Percentiles rank a stretch among this genome's conserved stretches.
Evolutionary conservation across 176 grass and related monocot genomes (phyloP).

Genomic region (Guadua angustifolia): DNA sequence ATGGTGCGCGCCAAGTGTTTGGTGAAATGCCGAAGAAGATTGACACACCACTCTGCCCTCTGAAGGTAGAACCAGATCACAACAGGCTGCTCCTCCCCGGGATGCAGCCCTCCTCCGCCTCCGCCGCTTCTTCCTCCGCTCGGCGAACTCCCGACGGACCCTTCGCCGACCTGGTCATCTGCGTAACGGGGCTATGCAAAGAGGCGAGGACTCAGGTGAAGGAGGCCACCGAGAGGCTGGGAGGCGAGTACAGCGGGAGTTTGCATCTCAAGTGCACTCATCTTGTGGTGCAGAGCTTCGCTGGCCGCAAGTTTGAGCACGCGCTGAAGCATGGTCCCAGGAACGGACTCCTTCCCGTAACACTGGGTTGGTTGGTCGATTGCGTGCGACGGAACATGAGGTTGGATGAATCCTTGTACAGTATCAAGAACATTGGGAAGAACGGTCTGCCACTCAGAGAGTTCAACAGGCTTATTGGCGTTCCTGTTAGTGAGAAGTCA

Average conservation of each 20-base stretch:
- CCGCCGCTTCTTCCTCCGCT: constrained; percentile 47
- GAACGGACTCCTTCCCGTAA: constrained; percentile 70
- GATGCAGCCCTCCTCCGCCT: constrained; percentile 59
- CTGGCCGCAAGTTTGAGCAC: constrained; percentile 87
- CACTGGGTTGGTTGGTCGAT: constrained; percentile 88
- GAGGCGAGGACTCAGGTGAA: constrained; percentile 88
- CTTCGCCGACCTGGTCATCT: constrained; percentile 84
- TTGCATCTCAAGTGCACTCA: too few relatives aligned
- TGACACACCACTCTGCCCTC: too few relatives aligned
- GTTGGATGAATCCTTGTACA: constrained; percentile 85
- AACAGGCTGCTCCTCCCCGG: constrained; percentile 64
- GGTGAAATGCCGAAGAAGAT: too few relatives aligned
- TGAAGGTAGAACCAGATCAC: too few relatives aligned
- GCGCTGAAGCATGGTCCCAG: constrained; percentile 79
- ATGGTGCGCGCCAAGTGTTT: too few relatives aligned
- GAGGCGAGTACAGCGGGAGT: too few relatives aligned
- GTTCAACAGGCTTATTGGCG: constrained; percentile 58
- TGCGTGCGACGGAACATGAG: constrained; percentile 75
- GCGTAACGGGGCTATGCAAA: constrained; percentile 83
- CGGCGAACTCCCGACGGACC: constrained; percentile 43
- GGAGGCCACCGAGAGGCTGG: too few relatives aligned
- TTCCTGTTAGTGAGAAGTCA: constrained; percentile 72
- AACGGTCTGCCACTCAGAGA: constrained; percentile 66
- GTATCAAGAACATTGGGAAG: constrained; percentile 63
- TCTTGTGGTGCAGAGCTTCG: too few relatives aligned